Evolutionary conservation across 2,329 filamentous ascomycete genomes (phyloP).

Genomic region (Fusarium neocosmosporiellum): DNA sequence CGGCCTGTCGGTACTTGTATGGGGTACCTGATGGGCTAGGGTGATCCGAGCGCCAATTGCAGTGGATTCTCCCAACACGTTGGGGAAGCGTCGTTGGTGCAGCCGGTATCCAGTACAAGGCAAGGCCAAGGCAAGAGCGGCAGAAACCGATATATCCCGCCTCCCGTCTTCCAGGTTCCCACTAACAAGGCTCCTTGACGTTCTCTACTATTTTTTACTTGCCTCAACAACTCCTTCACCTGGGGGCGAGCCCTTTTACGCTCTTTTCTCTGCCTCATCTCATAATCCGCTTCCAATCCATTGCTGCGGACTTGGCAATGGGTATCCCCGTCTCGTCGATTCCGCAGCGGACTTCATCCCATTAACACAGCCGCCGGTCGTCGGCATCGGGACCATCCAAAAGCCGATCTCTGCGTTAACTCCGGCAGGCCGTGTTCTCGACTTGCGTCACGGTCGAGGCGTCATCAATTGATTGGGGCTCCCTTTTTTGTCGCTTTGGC

Average conservation of each 20-base stretch:
- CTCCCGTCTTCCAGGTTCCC: conserved; percentile 5
- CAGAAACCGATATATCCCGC: conserved; percentile 44
- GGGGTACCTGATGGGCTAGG: conserved; percentile 9
- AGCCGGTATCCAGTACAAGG: conserved; percentile 19
- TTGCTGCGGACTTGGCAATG: conserved; percentile 30
- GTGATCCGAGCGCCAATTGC: conserved; percentile 40
- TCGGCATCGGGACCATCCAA: conserved; percentile 37
- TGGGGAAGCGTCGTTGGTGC: conserved; percentile 33
- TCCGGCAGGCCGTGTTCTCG: conserved; percentile 27
- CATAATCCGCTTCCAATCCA: neutral
- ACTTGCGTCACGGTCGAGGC: conserved; percentile 35
- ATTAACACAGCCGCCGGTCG: conserved; percentile 10
- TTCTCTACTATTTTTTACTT: conserved; percentile 1
- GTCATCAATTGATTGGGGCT: conserved; percentile 37
- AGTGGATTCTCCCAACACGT: conserved; percentile 41
- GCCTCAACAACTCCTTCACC: conserved; percentile 3
- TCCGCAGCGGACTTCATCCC: conserved; percentile 34
- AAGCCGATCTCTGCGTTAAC: conserved; percentile 40
- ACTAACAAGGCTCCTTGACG: neutral
- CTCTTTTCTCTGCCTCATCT: neutral
- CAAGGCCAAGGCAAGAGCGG: conserved; percentile 3
- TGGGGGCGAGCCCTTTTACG: neutral
- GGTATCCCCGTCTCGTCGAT: conserved; percentile 11
- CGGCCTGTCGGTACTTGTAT: conserved; percentile 13
- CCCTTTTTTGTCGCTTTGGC: conserved; percentile 14